Base-by-base conservation (phyloP, 1,284 basidiomycete genomes). In the Puccinia horiana region DNA sequence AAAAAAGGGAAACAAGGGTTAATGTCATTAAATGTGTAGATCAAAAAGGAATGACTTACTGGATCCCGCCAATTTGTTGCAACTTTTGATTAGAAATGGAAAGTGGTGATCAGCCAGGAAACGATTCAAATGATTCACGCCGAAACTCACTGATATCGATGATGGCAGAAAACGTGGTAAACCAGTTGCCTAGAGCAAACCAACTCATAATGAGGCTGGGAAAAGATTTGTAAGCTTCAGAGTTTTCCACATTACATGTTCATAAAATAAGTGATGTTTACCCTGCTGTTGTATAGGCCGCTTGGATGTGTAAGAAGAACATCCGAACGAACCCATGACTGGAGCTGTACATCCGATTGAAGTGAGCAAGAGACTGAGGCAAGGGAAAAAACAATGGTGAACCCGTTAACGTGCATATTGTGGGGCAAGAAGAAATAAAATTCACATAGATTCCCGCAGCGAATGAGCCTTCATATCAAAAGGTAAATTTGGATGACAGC, bases 291-390 rank as follows among this genome's bases (percentile, higher is more conserved):
- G 88, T 88, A 86, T 88, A 88, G 61, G 97, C 83, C 65, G 92
- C 95, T 88, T 99, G 96, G 58, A 98, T 86, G 86, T 98, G 96
- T 87, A 98, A 91, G 89, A 97, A 95, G 89, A 98, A 56, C 81
- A 82, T 82, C 84, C 86, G 91, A 84, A 94, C 91, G 81, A 92
- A 90, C 37, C 92, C 92, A 85, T 96, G 94, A 29, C 91, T 90
- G 56, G 93, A 94, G 85, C 90, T 90, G 88, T 98, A 98, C 81
- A 98, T 90, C 83, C 91, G 90, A 89, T 94, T 94, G 88, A 98
- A 98, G 88, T 98, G 94, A 84, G 95, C 93, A n/a, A 98, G 88
- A 14, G 94, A 92, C 87, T 98, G 98, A 26, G 42, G 35, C 37
- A 35, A 23, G 54, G 23, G 44, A 37, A 44, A 75, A 56, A 1